phyloP scores from a whole-genome alignment of 768 basidiomycete species.

The Agrocybe chaxingu region DNA sequence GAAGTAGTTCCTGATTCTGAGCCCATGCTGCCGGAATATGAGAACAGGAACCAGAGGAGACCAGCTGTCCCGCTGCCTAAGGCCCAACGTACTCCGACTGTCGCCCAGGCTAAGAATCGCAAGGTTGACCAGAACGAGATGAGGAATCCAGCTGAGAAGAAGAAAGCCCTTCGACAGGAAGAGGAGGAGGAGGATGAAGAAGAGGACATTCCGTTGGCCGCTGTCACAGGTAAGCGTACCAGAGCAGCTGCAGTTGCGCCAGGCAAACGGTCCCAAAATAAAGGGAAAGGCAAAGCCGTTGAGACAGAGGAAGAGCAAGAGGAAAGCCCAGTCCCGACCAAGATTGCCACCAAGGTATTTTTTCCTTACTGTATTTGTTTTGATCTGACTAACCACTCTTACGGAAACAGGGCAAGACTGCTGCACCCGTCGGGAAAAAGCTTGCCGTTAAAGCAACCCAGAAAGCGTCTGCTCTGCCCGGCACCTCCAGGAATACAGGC shows the following conservation, averaged over 20 bases:
- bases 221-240: conserved; percentile 4
- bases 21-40: conserved; percentile 3
- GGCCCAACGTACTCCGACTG: neutral
- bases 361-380: neutral
- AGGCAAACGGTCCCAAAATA: conserved; percentile 5
- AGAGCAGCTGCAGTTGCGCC: conserved; percentile 5
- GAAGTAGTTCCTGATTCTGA: conserved; percentile 68
- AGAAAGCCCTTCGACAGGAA: neutral
- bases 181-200: conserved; percentile 26
- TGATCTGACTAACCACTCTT: neutral
- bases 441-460: neutral
- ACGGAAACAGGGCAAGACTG: neutral
- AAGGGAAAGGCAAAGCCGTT: conserved; percentile 20
- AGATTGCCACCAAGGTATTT: neutral
- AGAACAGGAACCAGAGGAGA: neutral
- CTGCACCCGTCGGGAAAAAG: neutral
- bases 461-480: conserved; percentile 3
- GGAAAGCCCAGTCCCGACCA: neutral
- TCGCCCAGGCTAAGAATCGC: neutral
- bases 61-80: neutral
- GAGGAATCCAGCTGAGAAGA: conserved; percentile 1
- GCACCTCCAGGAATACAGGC: neutral
- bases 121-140: conserved; percentile 3
- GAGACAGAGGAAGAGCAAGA: neutral
- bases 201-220: conserved; percentile 44